Base-by-base conservation (phyloP, 2,329 filamentous ascomycete genomes). In the Nemania serpens region DNA sequence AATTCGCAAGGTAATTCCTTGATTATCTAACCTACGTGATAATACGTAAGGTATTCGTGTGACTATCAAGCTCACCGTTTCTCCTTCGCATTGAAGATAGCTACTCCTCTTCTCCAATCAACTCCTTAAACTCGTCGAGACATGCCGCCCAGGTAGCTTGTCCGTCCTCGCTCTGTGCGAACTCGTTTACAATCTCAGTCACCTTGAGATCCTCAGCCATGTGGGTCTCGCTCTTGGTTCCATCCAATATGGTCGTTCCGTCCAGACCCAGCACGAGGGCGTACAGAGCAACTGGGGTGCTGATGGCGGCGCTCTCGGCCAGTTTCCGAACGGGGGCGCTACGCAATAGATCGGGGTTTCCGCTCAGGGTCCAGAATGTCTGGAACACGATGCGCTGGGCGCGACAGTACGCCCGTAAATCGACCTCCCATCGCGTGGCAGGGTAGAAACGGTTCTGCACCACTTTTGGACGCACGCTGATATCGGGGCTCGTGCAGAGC, bases 381-480 rank as follows among this genome's bases (percentile, higher is more conserved):
- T 86, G 82, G 68, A 82, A 85, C 13, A 75, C 68, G 58, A 83
- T 77, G 10, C 67, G 71, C 36, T 71, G 66, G 20, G 72, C 67
- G n/a, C 76, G 74, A 58, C 80, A 84, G 61, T 79, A 81, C 0
- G 77, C 75, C 20, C 90, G 83, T 15, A 93, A 74, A 0, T 77
- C 75, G 0, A 77, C 75, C 64, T 93, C 91, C 67, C 84, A 90
- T 2, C 73, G 70, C 0, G 85, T 89, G 2, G 2, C 77, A 75
- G 1, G 77, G 70, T 88, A 84, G 75, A 95, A 91, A 1, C 89
- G 83, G 70, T 95, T 94, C 76, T 95, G 91, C 5, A 93, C 87
- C 1, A 93, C 82, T 1, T 82, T 79, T 0, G 79, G 79, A 61
- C 76, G 77, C 43, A 79, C 39, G 9, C 45, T 62, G 47, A 72